phyloP scores from a whole-genome alignment of 345 rosid species.

The Psidium guajava region DNA sequence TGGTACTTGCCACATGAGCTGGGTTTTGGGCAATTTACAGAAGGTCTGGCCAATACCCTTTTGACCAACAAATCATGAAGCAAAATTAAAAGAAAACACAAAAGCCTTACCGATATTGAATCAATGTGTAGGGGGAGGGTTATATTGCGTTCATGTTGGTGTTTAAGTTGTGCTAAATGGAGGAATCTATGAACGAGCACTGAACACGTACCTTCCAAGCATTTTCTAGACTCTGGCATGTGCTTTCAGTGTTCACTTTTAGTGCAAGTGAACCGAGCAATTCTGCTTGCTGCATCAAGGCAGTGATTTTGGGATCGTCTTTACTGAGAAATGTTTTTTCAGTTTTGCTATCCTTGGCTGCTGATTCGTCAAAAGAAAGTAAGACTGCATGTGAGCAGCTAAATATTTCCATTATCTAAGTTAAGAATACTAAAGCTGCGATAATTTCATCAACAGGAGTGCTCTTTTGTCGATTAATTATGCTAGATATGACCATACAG shows the following conservation, averaged over 20 bases:
- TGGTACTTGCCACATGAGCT: not conserved
- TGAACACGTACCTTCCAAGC: constrained; percentile 77
- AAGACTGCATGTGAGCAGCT: not conserved
- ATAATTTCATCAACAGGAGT: not conserved
- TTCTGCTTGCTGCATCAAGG: constrained; percentile 90
- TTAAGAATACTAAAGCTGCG: not conserved
- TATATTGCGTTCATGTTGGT: not conserved
- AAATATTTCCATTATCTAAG: not conserved
- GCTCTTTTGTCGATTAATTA: not conserved
- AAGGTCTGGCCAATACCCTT: not conserved
- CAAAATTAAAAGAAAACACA: not conserved
- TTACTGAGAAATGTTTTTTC: constrained; percentile 64
- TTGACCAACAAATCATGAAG: not conserved
- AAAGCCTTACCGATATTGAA: not conserved
- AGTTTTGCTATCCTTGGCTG: constrained; percentile 14
- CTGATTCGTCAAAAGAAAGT: constrained; percentile 6
- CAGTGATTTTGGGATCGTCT: constrained; percentile 75
- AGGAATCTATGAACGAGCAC: not conserved
- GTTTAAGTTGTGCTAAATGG: not conserved
- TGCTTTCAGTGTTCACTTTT: constrained; percentile 66
- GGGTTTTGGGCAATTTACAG: not conserved
- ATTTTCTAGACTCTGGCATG: constrained; percentile 88
- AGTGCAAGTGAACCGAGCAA: constrained; percentile 76
- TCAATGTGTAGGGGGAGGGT: not conserved
- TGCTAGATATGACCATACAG: not conserved